Conservation (phyloP, 2,329 filamentous ascomycete genomes). For the Aspergillus puulaauensis region DNA sequence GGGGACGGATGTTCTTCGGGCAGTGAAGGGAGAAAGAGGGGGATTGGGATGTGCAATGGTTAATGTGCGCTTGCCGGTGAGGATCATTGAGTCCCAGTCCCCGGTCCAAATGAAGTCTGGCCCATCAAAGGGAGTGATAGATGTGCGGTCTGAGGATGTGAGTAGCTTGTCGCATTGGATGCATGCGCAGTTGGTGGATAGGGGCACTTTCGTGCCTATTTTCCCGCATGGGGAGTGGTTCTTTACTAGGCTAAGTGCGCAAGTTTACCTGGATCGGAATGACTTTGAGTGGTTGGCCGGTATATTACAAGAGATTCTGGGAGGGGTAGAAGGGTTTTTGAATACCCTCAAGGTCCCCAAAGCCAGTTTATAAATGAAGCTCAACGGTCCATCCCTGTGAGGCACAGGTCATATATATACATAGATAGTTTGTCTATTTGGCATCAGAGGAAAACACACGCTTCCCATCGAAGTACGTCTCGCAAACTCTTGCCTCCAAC, state of each 20-base stretch:
- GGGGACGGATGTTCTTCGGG: slow-evolving; percentile 66
- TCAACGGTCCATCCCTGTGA: not conserved
- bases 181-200: slow-evolving; percentile 50
- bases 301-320: slow-evolving; percentile 58
- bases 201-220: slow-evolving; percentile 71
- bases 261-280: slow-evolving; percentile 76
- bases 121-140: not conserved
- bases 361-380: not conserved
- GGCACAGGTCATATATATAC: not conserved
- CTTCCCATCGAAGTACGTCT: slow-evolving; percentile 46
- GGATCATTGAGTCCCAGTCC: slow-evolving; percentile 18
- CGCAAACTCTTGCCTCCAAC: slow-evolving; percentile 37
- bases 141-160: slow-evolving; percentile 42
- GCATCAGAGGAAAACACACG: slow-evolving; percentile 22
- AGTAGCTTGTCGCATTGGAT: slow-evolving; percentile 58
- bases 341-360: not conserved
- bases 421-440: not conserved
- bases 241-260: slow-evolving; percentile 74
- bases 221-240: slow-evolving; percentile 61
- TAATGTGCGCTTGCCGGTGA: slow-evolving; percentile 72
- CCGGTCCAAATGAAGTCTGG: not conserved
- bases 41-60: slow-evolving; percentile 71
- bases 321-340: slow-evolving; percentile 48
- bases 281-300: slow-evolving; percentile 73
- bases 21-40: slow-evolving; percentile 52